Conservation (phyloP, 225 moss, liverwort and hornwort genomes). For the Pseudoscleropodium purum region DNA sequence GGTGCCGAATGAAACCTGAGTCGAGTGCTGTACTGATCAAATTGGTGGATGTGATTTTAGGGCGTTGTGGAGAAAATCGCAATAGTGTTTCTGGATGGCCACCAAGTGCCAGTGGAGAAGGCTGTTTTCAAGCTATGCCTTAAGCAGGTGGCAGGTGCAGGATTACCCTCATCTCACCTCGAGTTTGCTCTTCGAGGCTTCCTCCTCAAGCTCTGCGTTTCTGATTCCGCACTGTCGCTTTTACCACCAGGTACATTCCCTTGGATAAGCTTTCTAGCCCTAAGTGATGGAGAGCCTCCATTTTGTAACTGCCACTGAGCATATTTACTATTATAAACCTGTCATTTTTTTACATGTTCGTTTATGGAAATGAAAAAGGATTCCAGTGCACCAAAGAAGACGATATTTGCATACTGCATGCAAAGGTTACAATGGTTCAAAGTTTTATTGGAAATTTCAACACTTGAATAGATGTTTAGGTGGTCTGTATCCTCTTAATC, state of each 20-base stretch:
- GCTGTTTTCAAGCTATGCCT: slow-evolving; percentile 67
- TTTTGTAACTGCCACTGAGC: not conserved
- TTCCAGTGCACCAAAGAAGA: not conserved
- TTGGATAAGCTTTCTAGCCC: not conserved
- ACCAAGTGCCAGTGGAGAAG: slow-evolving; percentile 55
- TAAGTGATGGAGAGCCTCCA: not conserved
- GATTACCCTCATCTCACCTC: slow-evolving; percentile 45
- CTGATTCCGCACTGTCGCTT: slow-evolving; percentile 37
- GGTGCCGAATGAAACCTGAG: not conserved
- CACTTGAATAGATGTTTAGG: not conserved
- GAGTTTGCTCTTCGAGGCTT: slow-evolving; percentile 79
- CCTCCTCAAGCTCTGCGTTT: slow-evolving; percentile 74
- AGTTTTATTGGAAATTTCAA: not conserved
- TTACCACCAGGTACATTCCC: slow-evolving; percentile 49
- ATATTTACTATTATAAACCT: not conserved
- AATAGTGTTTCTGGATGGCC: slow-evolving; percentile 45
- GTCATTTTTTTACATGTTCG: not conserved
- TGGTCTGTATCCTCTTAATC: not conserved
- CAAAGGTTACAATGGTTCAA: not conserved
- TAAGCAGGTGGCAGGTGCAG: slow-evolving; percentile 32
- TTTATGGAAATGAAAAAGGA: not conserved
- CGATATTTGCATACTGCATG: not conserved
- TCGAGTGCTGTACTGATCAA: not conserved
- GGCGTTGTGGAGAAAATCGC: slow-evolving; percentile 69
- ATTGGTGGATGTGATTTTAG: slow-evolving; percentile 11